Evolutionary conservation across 805 yeast genomes (phyloP), one percentile per base, ranked within the genome.

Genomic region (Suhomyces xylopsoci): DNA sequence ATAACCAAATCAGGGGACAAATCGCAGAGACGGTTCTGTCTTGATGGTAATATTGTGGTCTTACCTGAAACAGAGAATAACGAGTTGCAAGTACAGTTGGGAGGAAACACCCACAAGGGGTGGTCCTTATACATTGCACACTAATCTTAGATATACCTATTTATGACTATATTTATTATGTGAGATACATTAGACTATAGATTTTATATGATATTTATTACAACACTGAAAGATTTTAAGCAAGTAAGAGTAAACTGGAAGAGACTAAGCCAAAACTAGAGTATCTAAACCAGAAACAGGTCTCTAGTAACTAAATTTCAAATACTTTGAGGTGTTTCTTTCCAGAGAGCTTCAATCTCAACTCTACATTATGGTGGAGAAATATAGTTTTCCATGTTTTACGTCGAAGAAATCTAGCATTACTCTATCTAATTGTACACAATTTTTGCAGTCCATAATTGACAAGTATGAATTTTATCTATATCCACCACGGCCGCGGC

Each of bases 1-100:
- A 54, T 61, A 3, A 47, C 38, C 5, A 48, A 59, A 28, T 51
- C 62, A 3, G 45, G 49, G 17, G 49, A 53, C 7, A 44, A 50
- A 3, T 62, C 60, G 10, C 60, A 70, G n/a, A 68, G 80, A 55
- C 69, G 90, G 32, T 77, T 85, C 64, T 87, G 93, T 61, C 62
- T 87, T 10, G 94, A 87, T 65, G 94, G 94, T 0, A 68, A 79
- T 17, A 83, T 82, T 20, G 57, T 72, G 14, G 60, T 51, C 12
- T 48, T 69, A 12, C 77, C 78, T 1, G 65, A 61, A 15, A 47
- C 49, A 14, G 49, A 45, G 9, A 57, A 47, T 3, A 47, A 49
- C 34, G 53, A 52, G 26, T 51, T 66, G 22, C 32, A 45, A n/a
- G 51, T 66, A 8, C 32, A 50, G n/a, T 51, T 55, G 7, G 46